These are phyloP conservation scores for Neltuma alba DNA, from an alignment of 306 rosid species.

Conservation along the genomic window DNA sequence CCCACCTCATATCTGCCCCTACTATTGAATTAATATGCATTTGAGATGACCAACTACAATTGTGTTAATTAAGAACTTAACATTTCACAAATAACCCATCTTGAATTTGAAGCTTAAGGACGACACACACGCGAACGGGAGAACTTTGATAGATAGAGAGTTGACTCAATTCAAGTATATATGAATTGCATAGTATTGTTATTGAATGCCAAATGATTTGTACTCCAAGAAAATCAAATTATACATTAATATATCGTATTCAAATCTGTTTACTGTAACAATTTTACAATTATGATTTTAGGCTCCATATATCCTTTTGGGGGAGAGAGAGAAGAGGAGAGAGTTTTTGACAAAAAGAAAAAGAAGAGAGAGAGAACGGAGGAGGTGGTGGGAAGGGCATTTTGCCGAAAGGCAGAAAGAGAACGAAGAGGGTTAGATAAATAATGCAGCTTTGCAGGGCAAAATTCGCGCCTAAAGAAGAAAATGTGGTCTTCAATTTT, in stretches of 20 bases:
- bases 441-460: constrained; percentile 1
- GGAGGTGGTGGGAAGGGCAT: constrained; percentile 1
- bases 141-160: neutral
- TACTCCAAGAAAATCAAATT: neutral
- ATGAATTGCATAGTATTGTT: neutral
- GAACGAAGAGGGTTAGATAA: neutral
- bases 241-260: too few species aligned
- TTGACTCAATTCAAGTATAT: neutral
- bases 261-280: neutral
- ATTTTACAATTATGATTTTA: neutral
- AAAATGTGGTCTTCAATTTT: neutral
- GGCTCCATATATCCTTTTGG: neutral
- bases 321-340: neutral
- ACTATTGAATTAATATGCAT: too few species aligned
- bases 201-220: neutral
- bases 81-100: neutral
- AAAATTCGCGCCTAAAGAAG: constrained; percentile 1
- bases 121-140: neutral
- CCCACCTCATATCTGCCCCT: too few species aligned
- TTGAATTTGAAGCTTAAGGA: neutral
- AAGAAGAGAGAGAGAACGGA: neutral
- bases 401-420: neutral
- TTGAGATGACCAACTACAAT: too few species aligned
- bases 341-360: constrained; percentile 2
- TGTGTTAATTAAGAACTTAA: too few species aligned